A percentile compares a stretch with the other conserved stretches of the same genome.
These are phyloP conservation scores for Yarrowia bubula DNA, from an alignment of 805 yeast species.

Conservation along the genomic window DNA sequence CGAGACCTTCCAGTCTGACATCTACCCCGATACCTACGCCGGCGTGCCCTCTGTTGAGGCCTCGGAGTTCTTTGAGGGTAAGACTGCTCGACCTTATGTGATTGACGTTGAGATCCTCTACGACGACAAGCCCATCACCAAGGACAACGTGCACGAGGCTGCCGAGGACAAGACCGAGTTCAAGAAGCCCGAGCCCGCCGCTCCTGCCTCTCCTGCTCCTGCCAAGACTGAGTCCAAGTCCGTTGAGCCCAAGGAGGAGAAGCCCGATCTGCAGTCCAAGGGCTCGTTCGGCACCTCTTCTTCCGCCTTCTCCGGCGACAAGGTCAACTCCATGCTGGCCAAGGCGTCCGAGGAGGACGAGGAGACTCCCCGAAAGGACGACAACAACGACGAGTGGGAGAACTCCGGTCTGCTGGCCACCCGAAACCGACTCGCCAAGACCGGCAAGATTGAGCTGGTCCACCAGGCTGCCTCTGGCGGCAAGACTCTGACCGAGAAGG, in stretches of 20 bases:
- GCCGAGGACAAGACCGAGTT: slow-evolving; percentile 30
- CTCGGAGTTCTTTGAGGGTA: slow-evolving; percentile 76
- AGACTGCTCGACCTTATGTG: slow-evolving; percentile 73
- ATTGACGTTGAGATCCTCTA: slow-evolving; percentile 71
- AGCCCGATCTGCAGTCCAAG: slow-evolving; percentile 29
- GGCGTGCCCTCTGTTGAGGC: slow-evolving; percentile 74
- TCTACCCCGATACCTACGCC: slow-evolving; percentile 89
- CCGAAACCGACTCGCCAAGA: slow-evolving; percentile 29
- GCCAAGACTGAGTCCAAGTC: slow-evolving; percentile 35
- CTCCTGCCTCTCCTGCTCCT: slow-evolving; percentile 35
- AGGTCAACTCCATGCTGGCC: slow-evolving; percentile 29
- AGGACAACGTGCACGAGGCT: slow-evolving; percentile 37
- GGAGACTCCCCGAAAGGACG: slow-evolving; percentile 24
- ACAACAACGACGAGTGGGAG: slow-evolving; percentile 28
- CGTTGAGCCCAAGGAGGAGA: slow-evolving; percentile 35
- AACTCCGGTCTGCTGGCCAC: slow-evolving; percentile 29
- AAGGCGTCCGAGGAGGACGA: slow-evolving; percentile 30
- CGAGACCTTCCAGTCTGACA: slow-evolving; percentile 88
- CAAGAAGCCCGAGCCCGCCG: slow-evolving; percentile 33
- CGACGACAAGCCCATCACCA: slow-evolving; percentile 63
- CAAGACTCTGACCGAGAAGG: slow-evolving; percentile 24
- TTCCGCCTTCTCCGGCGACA: slow-evolving; percentile 25
- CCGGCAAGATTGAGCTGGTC: slow-evolving; percentile 30
- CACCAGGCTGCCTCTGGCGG: slow-evolving; percentile 28
- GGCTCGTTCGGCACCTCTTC: slow-evolving; percentile 28